These are phyloP conservation scores for Aristolochia contorta DNA, from an alignment of 164 flowering plant genomes.

Conservation along the genomic window DNA sequence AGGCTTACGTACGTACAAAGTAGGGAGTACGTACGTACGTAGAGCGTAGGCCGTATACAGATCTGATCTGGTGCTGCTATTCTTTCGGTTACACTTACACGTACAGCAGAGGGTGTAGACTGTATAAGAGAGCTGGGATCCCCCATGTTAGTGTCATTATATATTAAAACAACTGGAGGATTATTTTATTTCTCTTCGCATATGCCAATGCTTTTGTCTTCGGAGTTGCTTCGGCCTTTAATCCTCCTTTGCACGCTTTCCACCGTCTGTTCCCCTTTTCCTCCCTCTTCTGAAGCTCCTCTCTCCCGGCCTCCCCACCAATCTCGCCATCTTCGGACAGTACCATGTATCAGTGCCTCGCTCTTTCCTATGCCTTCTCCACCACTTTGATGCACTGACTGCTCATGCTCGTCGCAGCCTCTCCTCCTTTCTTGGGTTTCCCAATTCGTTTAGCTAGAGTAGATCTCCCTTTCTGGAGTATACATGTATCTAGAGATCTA, in stretches of 20 bases:
- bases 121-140: too few species aligned
- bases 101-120: too few species aligned
- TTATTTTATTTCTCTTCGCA: conserved; percentile 5
- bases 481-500: too few species aligned
- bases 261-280: conserved; percentile 2
- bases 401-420: not conserved
- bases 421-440: too few species aligned
- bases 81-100: not conserved
- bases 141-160: not conserved
- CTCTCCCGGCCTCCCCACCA: not conserved
- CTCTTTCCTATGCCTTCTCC: not conserved
- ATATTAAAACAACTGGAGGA: not conserved
- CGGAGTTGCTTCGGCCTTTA: conserved; percentile 10
- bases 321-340: not conserved
- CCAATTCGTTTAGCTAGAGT: too few species aligned
- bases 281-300: not conserved
- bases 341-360: not conserved
- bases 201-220: conserved; percentile 12
- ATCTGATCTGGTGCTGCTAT: not conserved
- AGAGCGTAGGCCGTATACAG: not conserved
- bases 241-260: conserved; percentile 3
- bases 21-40: too few species aligned
- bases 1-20: too few species aligned
- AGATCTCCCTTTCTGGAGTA: too few species aligned
- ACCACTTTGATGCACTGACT: not conserved